These are phyloP conservation scores for Tricholoma hemisulphureum DNA, from an alignment of 768 basidiomycete genomes.

Conservation along the genomic window DNA sequence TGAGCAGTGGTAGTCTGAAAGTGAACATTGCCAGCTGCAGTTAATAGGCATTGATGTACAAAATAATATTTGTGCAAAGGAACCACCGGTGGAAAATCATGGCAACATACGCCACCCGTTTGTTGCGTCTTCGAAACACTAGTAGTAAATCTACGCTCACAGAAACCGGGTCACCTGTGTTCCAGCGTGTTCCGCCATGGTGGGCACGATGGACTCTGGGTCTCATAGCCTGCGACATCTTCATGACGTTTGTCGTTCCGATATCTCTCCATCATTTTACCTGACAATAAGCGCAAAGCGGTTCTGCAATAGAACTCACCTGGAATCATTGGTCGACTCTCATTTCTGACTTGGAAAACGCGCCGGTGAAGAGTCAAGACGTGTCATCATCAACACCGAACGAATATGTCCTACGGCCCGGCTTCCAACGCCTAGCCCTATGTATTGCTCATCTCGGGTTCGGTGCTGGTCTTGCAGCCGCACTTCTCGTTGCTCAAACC, in stretches of 20 bases:
- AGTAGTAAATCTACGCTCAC: conserved; percentile 5
- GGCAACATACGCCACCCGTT: conserved; percentile 8
- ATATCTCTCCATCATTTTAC: neutral
- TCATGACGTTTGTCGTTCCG: conserved; percentile 28
- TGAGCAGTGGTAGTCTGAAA: too few relatives aligned
- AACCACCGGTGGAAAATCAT: neutral
- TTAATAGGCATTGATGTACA: neutral
- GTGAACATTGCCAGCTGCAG: too few relatives aligned
- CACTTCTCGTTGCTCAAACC: conserved; percentile 28
- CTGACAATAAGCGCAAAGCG: conserved; percentile 14
- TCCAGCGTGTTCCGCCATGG: conserved; percentile 28
- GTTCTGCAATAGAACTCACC: conserved; percentile 32
- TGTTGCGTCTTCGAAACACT: conserved; percentile 11
- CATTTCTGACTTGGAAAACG: conserved; percentile 21
- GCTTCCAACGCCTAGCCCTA: conserved; percentile 33
- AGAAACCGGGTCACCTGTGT: conserved; percentile 23
- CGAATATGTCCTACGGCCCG: conserved; percentile 28
- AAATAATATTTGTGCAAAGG: neutral
- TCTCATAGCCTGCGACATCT: conserved; percentile 29
- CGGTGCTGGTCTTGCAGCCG: conserved; percentile 29
- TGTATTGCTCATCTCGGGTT: conserved; percentile 29
- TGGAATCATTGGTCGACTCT: conserved; percentile 33
- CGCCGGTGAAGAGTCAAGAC: conserved; percentile 15
- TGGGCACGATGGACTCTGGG: conserved; percentile 31
- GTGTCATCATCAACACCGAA: conserved; percentile 10